phyloP scores from a whole-genome alignment of 2,329 filamentous ascomycete genomes.

The Penicillium capsulatum region DNA sequence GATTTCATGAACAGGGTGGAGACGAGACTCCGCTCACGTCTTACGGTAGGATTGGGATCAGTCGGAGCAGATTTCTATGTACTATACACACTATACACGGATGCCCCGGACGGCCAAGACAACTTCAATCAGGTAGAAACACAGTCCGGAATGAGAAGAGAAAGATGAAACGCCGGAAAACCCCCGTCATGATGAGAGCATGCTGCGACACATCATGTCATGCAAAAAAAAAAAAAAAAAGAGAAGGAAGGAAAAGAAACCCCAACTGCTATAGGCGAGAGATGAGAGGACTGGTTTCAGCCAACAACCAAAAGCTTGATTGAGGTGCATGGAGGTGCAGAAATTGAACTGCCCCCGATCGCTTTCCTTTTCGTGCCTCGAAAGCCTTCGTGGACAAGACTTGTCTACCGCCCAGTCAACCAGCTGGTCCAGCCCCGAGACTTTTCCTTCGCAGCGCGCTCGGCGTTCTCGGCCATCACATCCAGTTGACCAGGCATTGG shows the following conservation, averaged over 20 bases:
- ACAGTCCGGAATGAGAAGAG: conserved; percentile 18
- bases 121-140: conserved; percentile 20
- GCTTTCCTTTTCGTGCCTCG: not conserved
- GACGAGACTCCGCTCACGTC: no score
- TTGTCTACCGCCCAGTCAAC: conserved; percentile 35
- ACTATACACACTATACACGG: conserved; percentile 36
- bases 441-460: conserved; percentile 33
- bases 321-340: no score
- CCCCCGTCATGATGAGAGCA: conserved; percentile 27
- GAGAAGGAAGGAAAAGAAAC: not conserved
- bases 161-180: conserved; percentile 30
- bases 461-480: conserved; percentile 35
- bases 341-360: not conserved
- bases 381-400: not conserved
- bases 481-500: conserved; percentile 31
- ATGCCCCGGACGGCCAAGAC: conserved; percentile 3
- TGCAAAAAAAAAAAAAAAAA: no score
- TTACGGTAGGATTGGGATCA: conserved; percentile 6
- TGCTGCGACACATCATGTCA: conserved; percentile 20
- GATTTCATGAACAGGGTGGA: no score
- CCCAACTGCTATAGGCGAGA: no score
- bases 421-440: conserved; percentile 40
- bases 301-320: no score
- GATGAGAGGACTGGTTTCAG: no score
- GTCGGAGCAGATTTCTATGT: conserved; percentile 24